A percentile compares a stretch with the other conserved stretches of the same genome.
Evolutionary conservation across 345 rosid genomes (phyloP).

Genomic region (Punica granatum): DNA sequence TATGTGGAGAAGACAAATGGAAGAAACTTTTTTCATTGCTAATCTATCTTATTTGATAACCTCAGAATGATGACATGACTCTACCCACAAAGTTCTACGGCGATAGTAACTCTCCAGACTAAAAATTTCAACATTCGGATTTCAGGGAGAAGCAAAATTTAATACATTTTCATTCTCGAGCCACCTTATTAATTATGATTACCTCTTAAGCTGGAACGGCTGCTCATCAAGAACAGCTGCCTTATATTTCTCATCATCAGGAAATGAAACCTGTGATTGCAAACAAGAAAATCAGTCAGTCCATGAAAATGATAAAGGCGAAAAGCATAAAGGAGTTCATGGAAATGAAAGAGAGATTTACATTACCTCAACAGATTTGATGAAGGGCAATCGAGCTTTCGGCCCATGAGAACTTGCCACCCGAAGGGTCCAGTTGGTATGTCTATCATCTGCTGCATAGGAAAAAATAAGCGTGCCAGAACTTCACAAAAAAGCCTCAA

Average conservation of each 20-base stretch:
- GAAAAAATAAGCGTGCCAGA: slow-evolving; percentile 15
- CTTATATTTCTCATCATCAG: slow-evolving; percentile 61
- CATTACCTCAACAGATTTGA: slow-evolving; percentile 69
- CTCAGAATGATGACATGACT: background rate
- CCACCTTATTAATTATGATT: background rate
- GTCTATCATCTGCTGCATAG: slow-evolving; percentile 51
- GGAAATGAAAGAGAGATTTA: background rate
- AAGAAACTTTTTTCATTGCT: background rate
- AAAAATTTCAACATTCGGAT: background rate
- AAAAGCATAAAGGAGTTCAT: background rate
- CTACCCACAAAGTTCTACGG: background rate
- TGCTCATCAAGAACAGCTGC: slow-evolving; percentile 57
- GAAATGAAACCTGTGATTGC: slow-evolving; percentile 59
- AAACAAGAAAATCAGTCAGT: background rate
- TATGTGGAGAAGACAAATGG: background rate
- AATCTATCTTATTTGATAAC: background rate
- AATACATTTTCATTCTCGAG: background rate
- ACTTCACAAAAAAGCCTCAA: background rate
- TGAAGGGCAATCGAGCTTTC: slow-evolving; percentile 65
- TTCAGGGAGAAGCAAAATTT: background rate
- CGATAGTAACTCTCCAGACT: background rate
- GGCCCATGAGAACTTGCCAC: slow-evolving; percentile 70
- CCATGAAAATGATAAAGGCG: background rate
- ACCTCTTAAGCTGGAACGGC: slow-evolving; percentile 84
- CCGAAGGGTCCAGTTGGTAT: slow-evolving; percentile 73